Base-by-base conservation (phyloP, 164 flowering plant genomes). In the Stephania cephalantha region DNA sequence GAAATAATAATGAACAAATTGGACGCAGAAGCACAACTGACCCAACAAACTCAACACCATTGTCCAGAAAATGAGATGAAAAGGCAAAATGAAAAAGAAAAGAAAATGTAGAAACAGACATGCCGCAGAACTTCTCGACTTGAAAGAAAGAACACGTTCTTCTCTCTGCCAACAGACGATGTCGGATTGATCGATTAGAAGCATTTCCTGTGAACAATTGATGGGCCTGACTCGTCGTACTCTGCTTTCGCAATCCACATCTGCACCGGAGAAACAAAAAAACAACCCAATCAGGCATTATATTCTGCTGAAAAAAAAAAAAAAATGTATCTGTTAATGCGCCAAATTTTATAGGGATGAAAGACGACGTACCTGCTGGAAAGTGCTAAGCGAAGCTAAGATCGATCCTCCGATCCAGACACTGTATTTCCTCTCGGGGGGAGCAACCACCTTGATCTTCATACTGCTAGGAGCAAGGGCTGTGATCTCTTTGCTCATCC, bases 191-290 rank as follows among this genome's bases (percentile, higher is more conserved):
- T 31, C 35, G 70, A 74, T 79, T 25, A 83, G 83, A 80, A 83
- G 78, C 85, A 83, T 74, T 83, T 83, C 83, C 85, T 83, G 76
- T 83, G 85, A 30, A 83, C 85, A n/a, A 83, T 83, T 4, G 85
- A 83, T 46, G 85, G 85, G 30, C 85, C 85, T 52, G 83, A 83
- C 73, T 83, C 85, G 11, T 83, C 85, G 46, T 83, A 83, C 76
- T 83, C 85, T 0, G 81, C 79, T 76, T 83, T 83, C 4, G 83
- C 81, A 63, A 83, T 80, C 85, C 85, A 83, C 85, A 83, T 83
- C 85, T 83, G 80, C 81, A 80, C 44, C 45, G 71, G 52, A 70
- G 44, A 70, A 45, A 58, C 13, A 18, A 45, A 4, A 44, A 15
- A 70, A 11, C 45, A 8, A 11, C 48, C 22, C 31, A 48, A 58